Evolutionary conservation across 1,284 basidiomycete species (phyloP).

Genomic region (Calocybe gambosa): DNA sequence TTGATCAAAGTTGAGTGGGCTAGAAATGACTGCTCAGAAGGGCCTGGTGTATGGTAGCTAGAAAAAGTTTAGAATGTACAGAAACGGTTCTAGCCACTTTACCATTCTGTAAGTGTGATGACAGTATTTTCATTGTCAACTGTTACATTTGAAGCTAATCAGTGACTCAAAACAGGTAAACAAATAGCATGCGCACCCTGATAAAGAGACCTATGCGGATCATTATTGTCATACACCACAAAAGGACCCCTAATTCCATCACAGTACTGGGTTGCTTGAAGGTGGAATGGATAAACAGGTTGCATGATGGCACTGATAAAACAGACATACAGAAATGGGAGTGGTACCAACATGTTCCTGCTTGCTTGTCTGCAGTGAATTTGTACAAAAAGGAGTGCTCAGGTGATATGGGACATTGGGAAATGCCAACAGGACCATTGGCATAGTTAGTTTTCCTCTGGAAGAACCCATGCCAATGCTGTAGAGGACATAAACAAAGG

Average conservation of each 20-base stretch:
- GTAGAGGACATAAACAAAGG: neutral
- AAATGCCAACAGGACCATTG: conserved; percentile 28
- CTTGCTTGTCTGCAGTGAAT: conserved; percentile 27
- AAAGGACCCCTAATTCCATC: conserved; percentile 38
- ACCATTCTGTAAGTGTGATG: conserved; percentile 36
- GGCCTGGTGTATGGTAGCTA: conserved; percentile 21
- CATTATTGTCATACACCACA: conserved; percentile 37
- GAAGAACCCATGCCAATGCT: conserved; percentile 33
- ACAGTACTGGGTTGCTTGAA: conserved; percentile 31
- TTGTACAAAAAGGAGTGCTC: conserved; percentile 36
- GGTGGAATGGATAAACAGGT: conserved; percentile 16
- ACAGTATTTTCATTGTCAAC: conserved; percentile 32
- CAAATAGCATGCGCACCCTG: conserved; percentile 5
- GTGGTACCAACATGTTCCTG: conserved; percentile 44
- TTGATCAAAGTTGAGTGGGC: conserved; percentile 32
- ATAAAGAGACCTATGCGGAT: conserved; percentile 29
- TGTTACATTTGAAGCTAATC: conserved; percentile 14
- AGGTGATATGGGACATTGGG: conserved; percentile 44
- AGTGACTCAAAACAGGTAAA: neutral
- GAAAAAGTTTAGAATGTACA: neutral
- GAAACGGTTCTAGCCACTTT: neutral
- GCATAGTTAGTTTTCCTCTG: conserved; percentile 26
- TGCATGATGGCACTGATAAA: neutral
- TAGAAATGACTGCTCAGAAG: conserved; percentile 11
- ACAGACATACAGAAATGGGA: conserved; percentile 23